Evolutionary conservation across 2,329 filamentous ascomycete species (phyloP), one percentile per base, ranked within the genome.

Genomic region (Dactylellina drechsleri): DNA sequence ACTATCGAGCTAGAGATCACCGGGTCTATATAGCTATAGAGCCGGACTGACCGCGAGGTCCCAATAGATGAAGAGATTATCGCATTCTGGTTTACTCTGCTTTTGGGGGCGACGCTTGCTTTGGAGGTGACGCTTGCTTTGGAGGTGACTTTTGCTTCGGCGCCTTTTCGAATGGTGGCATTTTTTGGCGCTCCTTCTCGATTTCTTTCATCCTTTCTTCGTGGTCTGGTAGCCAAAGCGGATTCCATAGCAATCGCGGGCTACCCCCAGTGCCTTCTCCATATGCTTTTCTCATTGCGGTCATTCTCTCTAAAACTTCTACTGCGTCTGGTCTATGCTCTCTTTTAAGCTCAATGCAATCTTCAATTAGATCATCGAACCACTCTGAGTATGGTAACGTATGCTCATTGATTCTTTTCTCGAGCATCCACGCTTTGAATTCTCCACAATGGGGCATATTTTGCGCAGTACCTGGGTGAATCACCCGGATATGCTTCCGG

Each of bases 311-410:
- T 40, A 66, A 31, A 12, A 73, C 53, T 5, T 66, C 68, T 0
- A 73, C 52, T 18, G 49, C 45, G n/a, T 73, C 18, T 0, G 68
- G 68, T 18, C 68, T 54, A 50, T 66, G 61, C 16, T 13, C 23
- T 2, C 56, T 40, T 15, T 73, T 49, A 1, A 73, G 16, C 20
- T 73, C 68, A 6, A 62, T 31, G 56, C 68, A 73, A 49, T 73
- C 47, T 7, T 58, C 49, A 1, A 73, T 13, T 2, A 73, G 45
- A 2, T 50, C 12, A 15, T 66, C 41, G 36, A 31, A 66, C 68
- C 68, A 73, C 7, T 43, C 31, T 13, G 54, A 45, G 13, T 15
- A 50, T 43, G 28, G 20, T 20, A 53, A 18, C 12, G 31, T 16
- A 10, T 36, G 13, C 13, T 47, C 12, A 5, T 47, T 6, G 16